Evolutionary conservation across 2,329 filamentous ascomycete genomes (phyloP).

Genomic region (Colletotrichum kahawae): DNA sequence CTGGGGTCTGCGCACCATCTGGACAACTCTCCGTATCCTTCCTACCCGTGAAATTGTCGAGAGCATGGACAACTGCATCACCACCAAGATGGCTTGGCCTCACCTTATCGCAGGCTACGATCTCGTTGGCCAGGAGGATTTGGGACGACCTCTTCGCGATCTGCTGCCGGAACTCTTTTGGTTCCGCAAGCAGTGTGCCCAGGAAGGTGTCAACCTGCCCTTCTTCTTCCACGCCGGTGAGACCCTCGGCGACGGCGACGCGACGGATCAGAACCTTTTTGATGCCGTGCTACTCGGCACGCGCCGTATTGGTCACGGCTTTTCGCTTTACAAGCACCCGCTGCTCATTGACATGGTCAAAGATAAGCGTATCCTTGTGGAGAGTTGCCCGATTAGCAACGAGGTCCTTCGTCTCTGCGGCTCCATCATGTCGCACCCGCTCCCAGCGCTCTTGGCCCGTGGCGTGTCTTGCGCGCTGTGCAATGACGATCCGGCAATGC

Average conservation of each 20-base stretch:
- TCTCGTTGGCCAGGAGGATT: constrained; percentile 82
- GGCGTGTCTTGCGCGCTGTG: constrained; percentile 78
- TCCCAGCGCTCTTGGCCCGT: constrained; percentile 77
- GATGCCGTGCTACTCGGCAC: constrained; percentile 82
- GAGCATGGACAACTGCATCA: constrained; percentile 81
- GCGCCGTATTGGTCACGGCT: constrained; percentile 80
- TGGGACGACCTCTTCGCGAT: constrained; percentile 72
- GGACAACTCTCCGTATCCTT: constrained; percentile 70
- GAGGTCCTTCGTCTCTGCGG: constrained; percentile 76
- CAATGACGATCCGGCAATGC: constrained; percentile 82
- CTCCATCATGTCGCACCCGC: constrained; percentile 73
- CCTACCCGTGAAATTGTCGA: constrained; percentile 71
- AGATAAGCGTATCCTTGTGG: constrained; percentile 79
- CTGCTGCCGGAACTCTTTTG: constrained; percentile 81
- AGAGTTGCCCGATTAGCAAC: constrained; percentile 83
- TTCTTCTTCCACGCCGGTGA: constrained; percentile 92
- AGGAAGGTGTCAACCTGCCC: constrained; percentile 76
- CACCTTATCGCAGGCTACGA: constrained; percentile 81
- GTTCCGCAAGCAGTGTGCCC: constrained; percentile 80
- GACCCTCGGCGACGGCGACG: constrained; percentile 59
- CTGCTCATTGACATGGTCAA: constrained; percentile 81
- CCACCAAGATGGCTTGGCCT: constrained; percentile 74
- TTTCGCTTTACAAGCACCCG: constrained; percentile 83
- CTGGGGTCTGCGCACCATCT: constrained; percentile 80
- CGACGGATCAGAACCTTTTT: constrained; percentile 65